Evolutionary conservation across 2,329 filamentous ascomycete species (phyloP).

Genomic region (Fusarium aywerte): DNA sequence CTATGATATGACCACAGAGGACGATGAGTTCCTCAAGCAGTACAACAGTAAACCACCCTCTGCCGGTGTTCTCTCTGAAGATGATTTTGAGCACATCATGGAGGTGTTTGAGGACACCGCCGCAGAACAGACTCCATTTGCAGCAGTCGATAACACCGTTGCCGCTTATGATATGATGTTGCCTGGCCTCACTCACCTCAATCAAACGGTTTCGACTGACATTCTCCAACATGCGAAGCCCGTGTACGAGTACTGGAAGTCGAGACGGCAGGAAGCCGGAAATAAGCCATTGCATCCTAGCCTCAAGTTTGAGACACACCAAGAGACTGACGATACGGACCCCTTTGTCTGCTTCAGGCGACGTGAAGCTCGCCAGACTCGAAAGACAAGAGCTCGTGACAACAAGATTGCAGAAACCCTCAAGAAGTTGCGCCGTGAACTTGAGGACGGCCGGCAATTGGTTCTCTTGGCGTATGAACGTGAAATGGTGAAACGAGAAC

Average conservation of each 20-base stretch:
- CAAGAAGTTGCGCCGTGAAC: slow-evolving; percentile 87
- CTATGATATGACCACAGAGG: slow-evolving; percentile 95
- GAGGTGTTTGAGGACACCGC: slow-evolving; percentile 93
- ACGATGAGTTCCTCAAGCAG: slow-evolving; percentile 83
- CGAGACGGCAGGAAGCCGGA: slow-evolving; percentile 70
- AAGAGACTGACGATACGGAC: slow-evolving; percentile 94
- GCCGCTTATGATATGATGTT: slow-evolving; percentile 82
- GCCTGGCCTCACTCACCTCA: slow-evolving; percentile 67
- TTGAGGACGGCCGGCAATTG: slow-evolving; percentile 87
- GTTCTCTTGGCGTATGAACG: slow-evolving; percentile 81
- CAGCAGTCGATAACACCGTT: slow-evolving; percentile 87
- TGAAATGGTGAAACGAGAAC: slow-evolving; percentile 81
- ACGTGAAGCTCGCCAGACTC: slow-evolving; percentile 90
- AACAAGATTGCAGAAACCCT: slow-evolving; percentile 95
- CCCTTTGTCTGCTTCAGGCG: slow-evolving; percentile 98
- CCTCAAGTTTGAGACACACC: slow-evolving; percentile 93
- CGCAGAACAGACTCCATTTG: slow-evolving; percentile 85
- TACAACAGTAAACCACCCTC: slow-evolving; percentile 82
- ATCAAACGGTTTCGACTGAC: slow-evolving; percentile 52
- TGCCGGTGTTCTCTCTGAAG: slow-evolving; percentile 77
- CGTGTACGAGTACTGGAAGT: slow-evolving; percentile 91
- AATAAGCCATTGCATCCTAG: slow-evolving; percentile 80
- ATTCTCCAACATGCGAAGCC: slow-evolving; percentile 73
- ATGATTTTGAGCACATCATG: slow-evolving; percentile 94
- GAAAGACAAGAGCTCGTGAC: slow-evolving; percentile 94